phyloP scores from a whole-genome alignment of 2,329 filamentous ascomycete genomes.

The Cladosporium oxysporum region DNA sequence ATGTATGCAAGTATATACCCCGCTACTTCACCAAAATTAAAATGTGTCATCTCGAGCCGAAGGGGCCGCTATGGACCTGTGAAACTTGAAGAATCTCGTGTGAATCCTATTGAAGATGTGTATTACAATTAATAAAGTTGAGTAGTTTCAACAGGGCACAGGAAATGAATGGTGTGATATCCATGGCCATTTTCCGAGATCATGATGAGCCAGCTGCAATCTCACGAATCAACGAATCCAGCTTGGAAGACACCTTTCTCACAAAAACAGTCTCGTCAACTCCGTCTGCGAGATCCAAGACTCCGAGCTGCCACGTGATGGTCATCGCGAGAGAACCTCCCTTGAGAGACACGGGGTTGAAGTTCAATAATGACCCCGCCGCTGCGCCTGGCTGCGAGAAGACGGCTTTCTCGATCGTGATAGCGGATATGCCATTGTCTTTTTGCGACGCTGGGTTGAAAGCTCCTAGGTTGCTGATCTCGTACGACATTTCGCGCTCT shows the following conservation, averaged over 20 bases:
- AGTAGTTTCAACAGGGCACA: neutral
- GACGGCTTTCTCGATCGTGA: slow-evolving; percentile 40
- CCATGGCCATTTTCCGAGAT: neutral
- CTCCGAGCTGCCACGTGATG: slow-evolving; percentile 48
- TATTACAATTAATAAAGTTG: neutral
- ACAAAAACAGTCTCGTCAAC: slow-evolving; percentile 20
- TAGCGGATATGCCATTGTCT: neutral
- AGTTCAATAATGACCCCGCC: slow-evolving; percentile 41
- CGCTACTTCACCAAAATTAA: neutral
- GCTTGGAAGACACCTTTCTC: neutral
- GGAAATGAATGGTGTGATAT: neutral
- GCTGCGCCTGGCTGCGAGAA: slow-evolving; percentile 50
- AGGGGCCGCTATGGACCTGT: neutral
- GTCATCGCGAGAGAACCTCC: slow-evolving; percentile 43
- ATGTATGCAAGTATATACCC: slow-evolving; percentile 14
- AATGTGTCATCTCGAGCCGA: neutral
- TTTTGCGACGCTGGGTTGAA: slow-evolving; percentile 34
- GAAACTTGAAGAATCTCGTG: neutral
- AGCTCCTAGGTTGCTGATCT: slow-evolving; percentile 49
- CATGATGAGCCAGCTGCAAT: neutral
- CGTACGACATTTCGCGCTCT: slow-evolving; percentile 45
- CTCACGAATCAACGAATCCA: neutral
- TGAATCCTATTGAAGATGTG: neutral
- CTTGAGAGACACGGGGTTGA: slow-evolving; percentile 46
- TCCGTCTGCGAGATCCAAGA: slow-evolving; percentile 40